Conservation (phyloP, 1,284 basidiomycete genomes). For the Irpex sp. region DNA sequence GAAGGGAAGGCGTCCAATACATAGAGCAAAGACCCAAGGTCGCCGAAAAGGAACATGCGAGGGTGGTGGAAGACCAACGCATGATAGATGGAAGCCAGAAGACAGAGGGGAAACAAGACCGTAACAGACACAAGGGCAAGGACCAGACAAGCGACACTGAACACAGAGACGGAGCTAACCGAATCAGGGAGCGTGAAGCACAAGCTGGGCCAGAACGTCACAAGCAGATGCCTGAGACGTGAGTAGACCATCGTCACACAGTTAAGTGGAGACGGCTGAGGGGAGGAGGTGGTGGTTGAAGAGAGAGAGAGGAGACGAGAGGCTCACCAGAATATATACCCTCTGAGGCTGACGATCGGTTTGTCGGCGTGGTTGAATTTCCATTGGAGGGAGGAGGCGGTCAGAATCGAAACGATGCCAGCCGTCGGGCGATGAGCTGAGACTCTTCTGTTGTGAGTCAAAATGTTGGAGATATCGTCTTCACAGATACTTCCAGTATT, state of each 20-base stretch:
- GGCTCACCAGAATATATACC: background rate
- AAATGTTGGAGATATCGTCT: no score
- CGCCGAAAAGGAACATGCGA: background rate
- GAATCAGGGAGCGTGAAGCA: background rate
- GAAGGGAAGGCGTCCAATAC: background rate
- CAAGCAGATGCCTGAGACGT: background rate
- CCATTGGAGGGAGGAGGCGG: background rate
- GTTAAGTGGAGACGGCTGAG: background rate
- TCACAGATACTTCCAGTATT: no score
- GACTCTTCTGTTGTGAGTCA: no score
- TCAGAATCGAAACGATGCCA: background rate
- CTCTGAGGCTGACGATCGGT: background rate
- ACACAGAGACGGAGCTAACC: background rate
- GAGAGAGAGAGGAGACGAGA: background rate
- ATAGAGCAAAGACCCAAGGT: background rate
- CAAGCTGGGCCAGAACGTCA: background rate
- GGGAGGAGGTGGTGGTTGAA: background rate
- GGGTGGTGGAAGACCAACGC: background rate
- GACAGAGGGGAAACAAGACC: background rate
- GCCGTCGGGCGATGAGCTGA: no score
- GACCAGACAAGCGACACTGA: background rate
- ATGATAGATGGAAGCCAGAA: background rate
- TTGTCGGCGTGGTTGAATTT: background rate
- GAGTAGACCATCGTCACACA: background rate
- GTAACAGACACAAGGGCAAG: background rate